Percentiles rank a stretch among this genome's conserved stretches.
phyloP scores from a whole-genome alignment of 305 asterid genomes.

The Fraxinus greggii region DNA sequence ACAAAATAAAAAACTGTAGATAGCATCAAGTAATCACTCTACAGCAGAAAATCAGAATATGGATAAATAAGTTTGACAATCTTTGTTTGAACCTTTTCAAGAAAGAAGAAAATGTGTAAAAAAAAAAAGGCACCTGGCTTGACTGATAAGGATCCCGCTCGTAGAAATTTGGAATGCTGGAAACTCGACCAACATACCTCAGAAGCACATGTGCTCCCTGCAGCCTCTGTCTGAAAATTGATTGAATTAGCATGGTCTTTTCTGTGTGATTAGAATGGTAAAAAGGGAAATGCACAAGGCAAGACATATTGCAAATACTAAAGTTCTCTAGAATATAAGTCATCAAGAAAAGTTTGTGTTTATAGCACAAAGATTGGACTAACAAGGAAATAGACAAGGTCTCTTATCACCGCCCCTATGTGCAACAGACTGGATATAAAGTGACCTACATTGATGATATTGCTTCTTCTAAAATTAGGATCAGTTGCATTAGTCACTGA shows the following conservation, averaged over 20 bases:
- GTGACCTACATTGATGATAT: background rate
- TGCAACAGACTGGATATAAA: background rate
- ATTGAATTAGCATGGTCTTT: conserved; percentile 12
- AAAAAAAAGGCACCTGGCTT: conserved; percentile 46
- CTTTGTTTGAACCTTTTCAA: background rate
- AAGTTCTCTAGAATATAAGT: background rate
- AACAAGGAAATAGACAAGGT: background rate
- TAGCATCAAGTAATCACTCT: background rate
- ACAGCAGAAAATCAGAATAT: background rate
- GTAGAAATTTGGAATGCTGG: conserved; percentile 48
- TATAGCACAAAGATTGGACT: background rate
- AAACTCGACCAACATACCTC: conserved; percentile 58
- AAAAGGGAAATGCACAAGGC: background rate
- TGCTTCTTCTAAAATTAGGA: background rate
- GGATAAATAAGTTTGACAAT: background rate
- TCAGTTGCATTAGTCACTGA: background rate
- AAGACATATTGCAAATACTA: background rate
- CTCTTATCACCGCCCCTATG: background rate
- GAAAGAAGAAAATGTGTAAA: background rate
- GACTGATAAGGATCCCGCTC: conserved; percentile 50
- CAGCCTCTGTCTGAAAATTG: conserved; percentile 53
- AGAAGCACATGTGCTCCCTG: conserved; percentile 56
- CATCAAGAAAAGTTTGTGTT: background rate
- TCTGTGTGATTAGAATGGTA: background rate
- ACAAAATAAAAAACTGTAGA: background rate